Percentiles rank a stretch among this genome's conserved stretches.
These are phyloP conservation scores for Skeletonema potamos DNA, from an alignment of 108 stramenopile species.

Conservation along the genomic window DNA sequence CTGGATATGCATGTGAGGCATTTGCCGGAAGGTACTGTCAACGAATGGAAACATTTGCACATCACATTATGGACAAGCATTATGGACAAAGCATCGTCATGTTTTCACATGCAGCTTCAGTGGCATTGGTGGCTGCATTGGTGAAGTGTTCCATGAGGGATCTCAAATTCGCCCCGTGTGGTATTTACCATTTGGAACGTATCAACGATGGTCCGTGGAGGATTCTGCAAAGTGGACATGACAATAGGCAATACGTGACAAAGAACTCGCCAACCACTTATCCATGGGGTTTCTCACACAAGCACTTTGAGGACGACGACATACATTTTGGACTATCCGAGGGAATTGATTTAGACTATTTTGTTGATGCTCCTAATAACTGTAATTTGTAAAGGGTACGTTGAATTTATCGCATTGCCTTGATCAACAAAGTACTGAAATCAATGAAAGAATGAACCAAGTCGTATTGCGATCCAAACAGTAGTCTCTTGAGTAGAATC, in stretches of 20 bases:
- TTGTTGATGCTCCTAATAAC: slow-evolving; percentile 3
- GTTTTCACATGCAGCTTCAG: slow-evolving; percentile 40
- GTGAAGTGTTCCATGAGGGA: slow-evolving; percentile 22
- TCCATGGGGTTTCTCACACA: slow-evolving; percentile 37
- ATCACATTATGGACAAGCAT: neutral
- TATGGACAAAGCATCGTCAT: slow-evolving; percentile 15
- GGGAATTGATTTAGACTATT: slow-evolving; percentile 44
- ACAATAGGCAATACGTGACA: slow-evolving; percentile 24
- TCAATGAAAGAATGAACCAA: neutral
- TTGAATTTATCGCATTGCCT: neutral
- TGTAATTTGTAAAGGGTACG: neutral
- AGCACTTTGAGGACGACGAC: slow-evolving; percentile 12
- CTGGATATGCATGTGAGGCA: slow-evolving; percentile 32
- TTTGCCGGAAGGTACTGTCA: slow-evolving; percentile 25
- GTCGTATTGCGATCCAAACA: neutral
- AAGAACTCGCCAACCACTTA: slow-evolving; percentile 31
- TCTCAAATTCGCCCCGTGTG: slow-evolving; percentile 45
- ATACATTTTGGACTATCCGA: slow-evolving; percentile 7
- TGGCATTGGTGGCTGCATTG: slow-evolving; percentile 35
- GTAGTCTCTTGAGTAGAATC: neutral
- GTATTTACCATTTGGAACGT: slow-evolving; percentile 22
- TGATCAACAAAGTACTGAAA: neutral
- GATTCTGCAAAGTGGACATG: slow-evolving; percentile 14
- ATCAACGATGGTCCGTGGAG: slow-evolving; percentile 22
- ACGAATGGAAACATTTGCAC: slow-evolving; percentile 24